phyloP scores from a whole-genome alignment of 2,329 filamentous ascomycete genomes.

The Geosmithia flava region DNA sequence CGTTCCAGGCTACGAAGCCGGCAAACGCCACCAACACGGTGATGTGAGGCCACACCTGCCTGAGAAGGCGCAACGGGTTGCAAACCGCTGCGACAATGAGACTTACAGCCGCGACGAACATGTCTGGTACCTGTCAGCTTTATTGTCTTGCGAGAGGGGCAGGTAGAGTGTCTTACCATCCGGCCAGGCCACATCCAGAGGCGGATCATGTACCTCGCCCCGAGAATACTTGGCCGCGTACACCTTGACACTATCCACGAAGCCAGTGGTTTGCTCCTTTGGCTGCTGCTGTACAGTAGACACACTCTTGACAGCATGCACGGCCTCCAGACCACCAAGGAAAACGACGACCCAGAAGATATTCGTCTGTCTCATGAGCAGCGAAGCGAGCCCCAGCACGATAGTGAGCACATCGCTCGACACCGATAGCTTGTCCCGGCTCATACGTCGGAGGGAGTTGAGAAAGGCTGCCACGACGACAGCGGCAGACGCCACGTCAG shows the following conservation, averaged over 20 bases:
- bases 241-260: conserved; percentile 19
- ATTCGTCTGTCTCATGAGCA: conserved; percentile 86
- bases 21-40: conserved; percentile 55
- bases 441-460: conserved; percentile 35
- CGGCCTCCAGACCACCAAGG: conserved; percentile 49
- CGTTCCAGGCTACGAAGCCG: conserved; percentile 74
- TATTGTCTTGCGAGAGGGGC: not conserved
- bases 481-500: conserved; percentile 73
- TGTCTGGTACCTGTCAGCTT: conserved; percentile 24
- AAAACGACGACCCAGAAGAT: conserved; percentile 88
- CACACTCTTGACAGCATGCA: conserved; percentile 36
- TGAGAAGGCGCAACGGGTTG: conserved; percentile 32
- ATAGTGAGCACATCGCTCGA: conserved; percentile 31
- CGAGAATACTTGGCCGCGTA: conserved; percentile 29
- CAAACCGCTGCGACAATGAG: conserved; percentile 43
- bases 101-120: conserved; percentile 47
- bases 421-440: conserved; percentile 15
- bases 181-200: conserved; percentile 30
- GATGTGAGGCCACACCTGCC: conserved; percentile 45
- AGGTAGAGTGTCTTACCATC: conserved; percentile 29
- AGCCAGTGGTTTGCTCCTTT: conserved; percentile 10
- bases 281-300: conserved; percentile 12
- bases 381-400: conserved; percentile 47
- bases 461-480: conserved; percentile 61
- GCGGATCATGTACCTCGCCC: conserved; percentile 43